These are phyloP conservation scores for Saccharomycopsis sp. DNA, from an alignment of 805 yeast species.

Conservation along the genomic window DNA sequence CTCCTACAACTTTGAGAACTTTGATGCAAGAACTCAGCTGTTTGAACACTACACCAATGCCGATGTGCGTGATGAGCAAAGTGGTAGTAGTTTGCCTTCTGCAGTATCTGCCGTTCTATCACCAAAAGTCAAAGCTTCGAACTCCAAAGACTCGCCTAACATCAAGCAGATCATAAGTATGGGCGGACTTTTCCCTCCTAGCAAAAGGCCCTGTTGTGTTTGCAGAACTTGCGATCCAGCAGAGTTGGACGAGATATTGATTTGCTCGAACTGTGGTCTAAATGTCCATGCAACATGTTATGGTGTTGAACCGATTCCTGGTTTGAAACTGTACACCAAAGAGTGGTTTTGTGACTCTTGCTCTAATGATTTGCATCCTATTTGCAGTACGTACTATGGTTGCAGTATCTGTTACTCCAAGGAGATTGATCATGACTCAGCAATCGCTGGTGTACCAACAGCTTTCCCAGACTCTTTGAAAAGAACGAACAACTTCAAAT, in stretches of 20 bases:
- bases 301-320: conserved; percentile 35
- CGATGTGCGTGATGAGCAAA: neutral
- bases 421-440: conserved; percentile 39
- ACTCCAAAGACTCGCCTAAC: conserved; percentile 8
- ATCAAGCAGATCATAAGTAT: conserved; percentile 9
- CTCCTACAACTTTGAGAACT: conserved; percentile 18
- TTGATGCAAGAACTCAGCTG: conserved; percentile 8
- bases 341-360: conserved; percentile 80
- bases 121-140: conserved; percentile 9
- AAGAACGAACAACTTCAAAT: conserved; percentile 54
- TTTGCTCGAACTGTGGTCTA: conserved; percentile 60
- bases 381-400: conserved; percentile 43
- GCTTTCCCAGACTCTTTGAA: conserved; percentile 58
- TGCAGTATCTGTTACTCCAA: conserved; percentile 61
- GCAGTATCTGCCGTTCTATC: conserved; percentile 8
- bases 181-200: conserved; percentile 8
- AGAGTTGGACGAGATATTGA: conserved; percentile 33
- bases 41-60: conserved; percentile 6
- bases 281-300: conserved; percentile 64
- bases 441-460: conserved; percentile 32
- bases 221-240: conserved; percentile 36
- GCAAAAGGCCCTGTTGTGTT: conserved; percentile 39
- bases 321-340: neutral
- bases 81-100: too few species aligned
- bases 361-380: conserved; percentile 56